Conservation (phyloP, 2,329 filamentous ascomycete species). For the Fusarium musae region DNA sequence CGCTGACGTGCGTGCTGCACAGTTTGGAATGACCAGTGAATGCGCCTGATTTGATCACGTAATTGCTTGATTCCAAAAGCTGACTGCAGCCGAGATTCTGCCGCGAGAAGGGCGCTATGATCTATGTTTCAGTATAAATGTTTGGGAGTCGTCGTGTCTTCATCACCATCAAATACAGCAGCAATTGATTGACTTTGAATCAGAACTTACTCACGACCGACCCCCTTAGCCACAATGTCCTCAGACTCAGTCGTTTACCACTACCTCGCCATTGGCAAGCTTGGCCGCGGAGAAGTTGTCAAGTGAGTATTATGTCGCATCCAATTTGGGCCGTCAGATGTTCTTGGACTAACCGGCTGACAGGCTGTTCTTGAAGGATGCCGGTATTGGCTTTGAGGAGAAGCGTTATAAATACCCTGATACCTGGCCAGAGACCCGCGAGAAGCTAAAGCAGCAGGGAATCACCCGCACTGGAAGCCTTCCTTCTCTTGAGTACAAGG, state of each 20-base stretch:
- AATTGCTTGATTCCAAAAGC: background rate
- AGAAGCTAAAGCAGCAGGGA: conserved; percentile 43
- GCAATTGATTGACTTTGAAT: background rate
- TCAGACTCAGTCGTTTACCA: conserved; percentile 32
- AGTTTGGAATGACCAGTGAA: background rate
- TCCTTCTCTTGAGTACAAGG: conserved; percentile 51
- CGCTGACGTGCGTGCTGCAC: background rate
- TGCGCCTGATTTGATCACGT: background rate
- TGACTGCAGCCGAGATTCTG: conserved; percentile 1
- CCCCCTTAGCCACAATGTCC: background rate
- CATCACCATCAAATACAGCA: background rate
- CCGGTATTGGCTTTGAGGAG: conserved; percentile 27
- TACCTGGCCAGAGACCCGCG: conserved; percentile 32
- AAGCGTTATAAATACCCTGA: conserved; percentile 29
- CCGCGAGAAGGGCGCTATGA: conserved; percentile 8
- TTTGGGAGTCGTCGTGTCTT: background rate
- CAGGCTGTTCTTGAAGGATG: conserved; percentile 36
- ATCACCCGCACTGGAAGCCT: conserved; percentile 47
- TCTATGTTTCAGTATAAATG: background rate
- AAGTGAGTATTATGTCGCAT: conserved; percentile 20
- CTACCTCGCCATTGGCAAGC: conserved; percentile 42
- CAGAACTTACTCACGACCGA: fast-evolving
- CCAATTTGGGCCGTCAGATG: too few relatives aligned
- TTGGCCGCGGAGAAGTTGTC: conserved; percentile 45
- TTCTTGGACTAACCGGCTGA: background rate